Conservation (phyloP, 164 flowering plant species). For the Paratinospora sagittata region DNA sequence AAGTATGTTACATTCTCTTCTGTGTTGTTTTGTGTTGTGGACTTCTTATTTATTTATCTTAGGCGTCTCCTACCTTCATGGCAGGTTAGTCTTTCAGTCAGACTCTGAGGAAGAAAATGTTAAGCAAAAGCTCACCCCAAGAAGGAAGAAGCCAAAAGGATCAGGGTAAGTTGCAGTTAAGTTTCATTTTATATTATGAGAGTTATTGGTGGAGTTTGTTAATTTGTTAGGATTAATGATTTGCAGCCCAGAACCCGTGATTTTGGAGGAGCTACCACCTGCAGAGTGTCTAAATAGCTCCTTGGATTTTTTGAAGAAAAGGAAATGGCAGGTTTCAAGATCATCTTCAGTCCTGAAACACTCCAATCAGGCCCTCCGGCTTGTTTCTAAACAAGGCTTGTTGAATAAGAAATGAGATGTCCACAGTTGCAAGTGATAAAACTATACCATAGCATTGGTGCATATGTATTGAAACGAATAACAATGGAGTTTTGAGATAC, state of each 20-base stretch:
- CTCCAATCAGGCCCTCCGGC: neutral
- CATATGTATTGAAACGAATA: no score
- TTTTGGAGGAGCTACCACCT: neutral
- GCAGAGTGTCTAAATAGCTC: neutral
- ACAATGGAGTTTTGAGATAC: no score
- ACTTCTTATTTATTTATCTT: neutral
- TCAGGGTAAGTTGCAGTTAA: neutral
- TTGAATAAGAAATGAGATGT: neutral
- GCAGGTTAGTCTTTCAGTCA: neutral
- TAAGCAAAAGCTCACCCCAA: neutral
- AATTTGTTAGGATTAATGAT: neutral
- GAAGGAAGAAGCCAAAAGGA: neutral
- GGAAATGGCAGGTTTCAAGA: neutral
- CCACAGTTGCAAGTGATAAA: no score
- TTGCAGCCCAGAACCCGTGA: neutral
- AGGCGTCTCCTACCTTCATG: neutral
- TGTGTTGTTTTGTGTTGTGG: neutral
- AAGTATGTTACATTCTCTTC: neutral
- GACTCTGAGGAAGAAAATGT: neutral
- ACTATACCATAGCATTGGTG: no score
- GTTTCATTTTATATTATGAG: neutral
- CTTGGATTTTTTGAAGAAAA: slow-evolving; percentile 1
- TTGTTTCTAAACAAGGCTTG: neutral
- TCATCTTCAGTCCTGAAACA: neutral
- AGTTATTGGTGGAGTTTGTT: neutral